phyloP scores from a whole-genome alignment of 208 protist species.

The Histomonas meleagridis region DNA sequence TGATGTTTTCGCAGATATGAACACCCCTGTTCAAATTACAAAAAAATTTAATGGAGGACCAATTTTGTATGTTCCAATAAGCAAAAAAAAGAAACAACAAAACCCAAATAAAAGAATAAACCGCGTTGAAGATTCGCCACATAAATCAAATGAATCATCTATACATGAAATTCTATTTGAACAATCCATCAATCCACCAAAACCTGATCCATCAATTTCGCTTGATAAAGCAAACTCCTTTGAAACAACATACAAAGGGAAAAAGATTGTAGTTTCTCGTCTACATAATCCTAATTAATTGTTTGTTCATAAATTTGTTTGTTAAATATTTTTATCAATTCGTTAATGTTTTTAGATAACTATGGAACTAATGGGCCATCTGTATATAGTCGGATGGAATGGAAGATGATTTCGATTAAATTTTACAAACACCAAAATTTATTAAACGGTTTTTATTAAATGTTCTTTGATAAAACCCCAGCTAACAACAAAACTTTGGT shows the following conservation, averaged over 20 bases:
- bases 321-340: no score
- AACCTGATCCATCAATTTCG: not conserved
- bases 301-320: no score
- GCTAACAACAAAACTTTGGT: no score
- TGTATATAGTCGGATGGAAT: no score
- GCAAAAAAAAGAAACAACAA: no score
- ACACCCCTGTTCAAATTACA: slow-evolving; percentile 31
- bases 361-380: no score
- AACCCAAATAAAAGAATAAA: not conserved
- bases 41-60: not conserved
- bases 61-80: not conserved
- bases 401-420: no score
- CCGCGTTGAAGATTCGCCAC: no score
- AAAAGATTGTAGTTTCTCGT: not conserved
- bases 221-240: not conserved
- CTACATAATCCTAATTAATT: not conserved
- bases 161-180: slow-evolving; percentile 15
- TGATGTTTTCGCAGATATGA: not conserved
- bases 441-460: no score
- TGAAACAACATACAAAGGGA: not conserved
- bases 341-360: no score
- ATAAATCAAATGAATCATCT: not conserved
- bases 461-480: no score
- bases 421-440: no score
- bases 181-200: slow-evolving; percentile 24